phyloP scores from a whole-genome alignment of 352 stramenopile species.

The Elongisporangium prolatum region DNA sequence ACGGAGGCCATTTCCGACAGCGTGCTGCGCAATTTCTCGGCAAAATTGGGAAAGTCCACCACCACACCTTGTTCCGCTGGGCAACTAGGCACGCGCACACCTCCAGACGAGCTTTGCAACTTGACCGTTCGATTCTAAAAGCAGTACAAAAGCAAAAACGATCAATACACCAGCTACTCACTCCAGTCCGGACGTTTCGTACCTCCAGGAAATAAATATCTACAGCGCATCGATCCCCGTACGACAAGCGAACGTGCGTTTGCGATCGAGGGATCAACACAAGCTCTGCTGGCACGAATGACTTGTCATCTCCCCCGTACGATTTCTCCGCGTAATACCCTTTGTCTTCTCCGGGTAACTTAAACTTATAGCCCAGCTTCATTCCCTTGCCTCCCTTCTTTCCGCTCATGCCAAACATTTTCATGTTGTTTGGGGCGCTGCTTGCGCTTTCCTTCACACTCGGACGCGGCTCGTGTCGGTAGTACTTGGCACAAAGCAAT shows the following conservation, averaged over 20 bases:
- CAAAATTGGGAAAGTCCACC: slow-evolving; percentile 75
- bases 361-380: slow-evolving; percentile 86
- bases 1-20: slow-evolving; percentile 85
- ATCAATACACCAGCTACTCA: slow-evolving; percentile 1
- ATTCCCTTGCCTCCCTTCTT: slow-evolving; percentile 84
- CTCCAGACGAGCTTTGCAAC: slow-evolving; percentile 75
- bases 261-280: slow-evolving; percentile 83
- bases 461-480: slow-evolving; percentile 50
- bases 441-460: slow-evolving; percentile 29
- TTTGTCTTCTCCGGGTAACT: slow-evolving; percentile 81
- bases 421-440: slow-evolving; percentile 24
- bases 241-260: slow-evolving; percentile 78
- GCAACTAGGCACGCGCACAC: slow-evolving; percentile 74
- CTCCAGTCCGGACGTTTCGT: not conserved
- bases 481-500: slow-evolving; percentile 80
- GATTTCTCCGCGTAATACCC: slow-evolving; percentile 83
- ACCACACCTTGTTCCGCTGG: slow-evolving; percentile 63
- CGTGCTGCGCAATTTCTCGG: slow-evolving; percentile 76
- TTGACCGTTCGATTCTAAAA: slow-evolving; percentile 78
- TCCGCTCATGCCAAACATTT: slow-evolving; percentile 47
- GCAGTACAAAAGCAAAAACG: slow-evolving; percentile 9
- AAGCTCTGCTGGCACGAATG: slow-evolving; percentile 77
- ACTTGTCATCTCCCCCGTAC: slow-evolving; percentile 82
- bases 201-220: slow-evolving; percentile 92
- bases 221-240: slow-evolving; percentile 80